Evolutionary conservation across 1,284 basidiomycete genomes (phyloP).

Genomic region (Tylopilus orsonianus): DNA sequence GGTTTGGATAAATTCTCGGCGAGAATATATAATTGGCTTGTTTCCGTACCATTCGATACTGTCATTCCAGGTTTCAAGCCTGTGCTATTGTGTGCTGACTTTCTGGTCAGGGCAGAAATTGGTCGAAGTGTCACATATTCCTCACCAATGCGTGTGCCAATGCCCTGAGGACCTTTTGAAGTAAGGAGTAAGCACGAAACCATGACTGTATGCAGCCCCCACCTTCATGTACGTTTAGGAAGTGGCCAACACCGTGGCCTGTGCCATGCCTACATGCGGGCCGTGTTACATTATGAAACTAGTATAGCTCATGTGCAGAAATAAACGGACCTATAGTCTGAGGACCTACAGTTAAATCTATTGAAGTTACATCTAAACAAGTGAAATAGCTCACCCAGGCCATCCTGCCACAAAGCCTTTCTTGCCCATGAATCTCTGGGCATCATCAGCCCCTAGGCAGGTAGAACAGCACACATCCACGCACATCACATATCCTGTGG

Average conservation of each 20-base stretch:
- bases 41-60: constrained; percentile 70
- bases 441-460: constrained; percentile 11
- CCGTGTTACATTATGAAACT: constrained; percentile 3
- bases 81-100: constrained; percentile 63
- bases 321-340: constrained; percentile 44
- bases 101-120: not conserved
- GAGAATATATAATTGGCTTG: not conserved
- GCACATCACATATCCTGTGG: constrained; percentile 59
- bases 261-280: constrained; percentile 68
- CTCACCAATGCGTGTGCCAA: constrained; percentile 74
- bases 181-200: not conserved
- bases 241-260: constrained; percentile 93
- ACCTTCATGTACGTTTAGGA: constrained; percentile 91
- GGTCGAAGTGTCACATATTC: not conserved
- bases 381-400: constrained; percentile 58
- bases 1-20: not conserved
- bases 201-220: not conserved
- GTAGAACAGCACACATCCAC: not conserved
- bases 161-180: constrained; percentile 71
- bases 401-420: constrained; percentile 87
- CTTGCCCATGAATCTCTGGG: constrained; percentile 83
- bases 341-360: constrained; percentile 2
- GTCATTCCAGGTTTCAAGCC: constrained; percentile 84
- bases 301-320: not conserved
- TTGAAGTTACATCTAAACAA: not conserved